Evolutionary conservation across 2,329 filamentous ascomycete species (phyloP).

Genomic region (Epichloe coenophiala): DNA sequence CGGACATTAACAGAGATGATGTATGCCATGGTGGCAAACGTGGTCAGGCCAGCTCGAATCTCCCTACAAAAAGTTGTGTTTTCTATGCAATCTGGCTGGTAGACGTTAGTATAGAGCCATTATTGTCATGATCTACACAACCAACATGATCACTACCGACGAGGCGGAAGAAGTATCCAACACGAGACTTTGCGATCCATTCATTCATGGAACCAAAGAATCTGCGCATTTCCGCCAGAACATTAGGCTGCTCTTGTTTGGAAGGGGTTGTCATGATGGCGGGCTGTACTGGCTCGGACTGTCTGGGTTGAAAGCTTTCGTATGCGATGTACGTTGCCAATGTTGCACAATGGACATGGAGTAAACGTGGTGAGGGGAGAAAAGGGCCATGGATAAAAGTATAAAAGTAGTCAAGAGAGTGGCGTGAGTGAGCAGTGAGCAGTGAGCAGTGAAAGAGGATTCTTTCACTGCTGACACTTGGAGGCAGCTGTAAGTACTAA

Average conservation of each 20-base stretch:
- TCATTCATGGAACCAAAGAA: conserved; percentile 33
- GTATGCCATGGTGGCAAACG: conserved; percentile 72
- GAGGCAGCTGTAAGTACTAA: not conserved
- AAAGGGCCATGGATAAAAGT: not conserved
- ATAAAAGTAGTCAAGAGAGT: not conserved
- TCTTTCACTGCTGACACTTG: not conserved
- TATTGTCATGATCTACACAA: not conserved
- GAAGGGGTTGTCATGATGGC: conserved; percentile 1
- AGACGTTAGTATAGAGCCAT: not conserved
- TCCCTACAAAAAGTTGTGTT: conserved; percentile 63
- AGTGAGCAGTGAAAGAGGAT: not conserved
- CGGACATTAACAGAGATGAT: conserved; percentile 62
- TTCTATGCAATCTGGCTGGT: conserved; percentile 51
- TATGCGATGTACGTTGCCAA: not conserved
- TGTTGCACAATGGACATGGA: not conserved
- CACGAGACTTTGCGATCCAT: conserved; percentile 2
- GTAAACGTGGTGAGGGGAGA: not conserved
- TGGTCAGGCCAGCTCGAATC: conserved; percentile 66
- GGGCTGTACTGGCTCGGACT: not conserved
- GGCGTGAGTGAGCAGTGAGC: not conserved
- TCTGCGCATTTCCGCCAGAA: conserved; percentile 30
- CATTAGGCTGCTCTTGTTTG: not conserved
- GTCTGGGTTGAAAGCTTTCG: not conserved
- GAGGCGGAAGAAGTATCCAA: conserved; percentile 5
- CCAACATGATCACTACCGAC: conserved; percentile 4